Evolutionary conservation across 1,139 yeast species (phyloP).

Genomic region (Lodderomyces margitis): DNA sequence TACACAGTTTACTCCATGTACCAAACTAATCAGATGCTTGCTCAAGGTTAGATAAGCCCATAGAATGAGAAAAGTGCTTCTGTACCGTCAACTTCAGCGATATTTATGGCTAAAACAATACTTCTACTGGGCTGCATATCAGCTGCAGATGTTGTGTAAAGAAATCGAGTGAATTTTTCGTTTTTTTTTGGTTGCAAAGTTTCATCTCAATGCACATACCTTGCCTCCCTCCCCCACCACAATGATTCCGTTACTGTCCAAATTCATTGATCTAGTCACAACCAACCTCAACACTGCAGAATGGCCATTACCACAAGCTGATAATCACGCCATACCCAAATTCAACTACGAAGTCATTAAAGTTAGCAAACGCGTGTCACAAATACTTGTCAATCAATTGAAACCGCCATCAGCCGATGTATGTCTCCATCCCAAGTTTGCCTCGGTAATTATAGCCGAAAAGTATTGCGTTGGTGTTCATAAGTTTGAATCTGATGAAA

Average conservation of each 20-base stretch:
- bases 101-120: no score
- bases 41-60: no score
- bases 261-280: background rate
- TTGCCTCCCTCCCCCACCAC: background rate
- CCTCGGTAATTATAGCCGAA: background rate
- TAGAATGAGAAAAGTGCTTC: no score
- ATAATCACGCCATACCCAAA: slow-evolving; percentile 1
- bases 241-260: background rate
- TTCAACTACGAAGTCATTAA: slow-evolving; percentile 1
- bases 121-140: no score
- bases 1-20: no score
- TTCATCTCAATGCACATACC: background rate
- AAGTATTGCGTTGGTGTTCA: background rate
- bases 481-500: background rate
- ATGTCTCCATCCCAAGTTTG: background rate
- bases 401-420: background rate
- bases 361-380: background rate
- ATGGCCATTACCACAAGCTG: slow-evolving; percentile 1
- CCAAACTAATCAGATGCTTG: no score
- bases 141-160: no score
- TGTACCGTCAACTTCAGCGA: no score
- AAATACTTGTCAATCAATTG: background rate
- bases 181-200: slow-evolving; percentile 2
- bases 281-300: background rate
- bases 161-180: background rate